These are phyloP conservation scores for Immersiella caudata DNA, from an alignment of 495 filamentous ascomycete species.

Conservation along the genomic window DNA sequence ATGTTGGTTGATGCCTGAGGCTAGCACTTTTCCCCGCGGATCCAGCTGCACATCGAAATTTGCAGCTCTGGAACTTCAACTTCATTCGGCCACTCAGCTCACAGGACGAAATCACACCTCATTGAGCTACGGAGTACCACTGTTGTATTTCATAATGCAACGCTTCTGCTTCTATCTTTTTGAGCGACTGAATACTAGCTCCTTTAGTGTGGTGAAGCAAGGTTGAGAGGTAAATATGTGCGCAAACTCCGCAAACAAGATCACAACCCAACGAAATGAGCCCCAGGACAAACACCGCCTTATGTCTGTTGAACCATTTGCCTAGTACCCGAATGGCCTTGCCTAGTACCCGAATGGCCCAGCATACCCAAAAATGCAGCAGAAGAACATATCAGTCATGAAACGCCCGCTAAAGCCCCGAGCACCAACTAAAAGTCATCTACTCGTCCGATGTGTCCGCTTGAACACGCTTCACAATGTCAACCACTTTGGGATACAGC, in stretches of 20 bases:
- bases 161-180: background rate
- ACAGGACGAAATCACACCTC: too few species aligned
- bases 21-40: constrained; percentile 1
- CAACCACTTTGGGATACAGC: constrained; percentile 69
- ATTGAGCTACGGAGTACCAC: too few species aligned
- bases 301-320: background rate
- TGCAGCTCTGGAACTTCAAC: too few species aligned
- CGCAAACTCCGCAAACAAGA: background rate
- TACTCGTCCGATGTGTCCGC: constrained; percentile 48
- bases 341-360: background rate
- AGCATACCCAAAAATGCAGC: background rate
- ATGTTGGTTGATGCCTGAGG: constrained; percentile 21
- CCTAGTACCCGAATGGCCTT: background rate
- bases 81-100: too few species aligned
- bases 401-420: background rate
- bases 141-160: background rate
- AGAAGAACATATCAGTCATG: background rate
- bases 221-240: too few species aligned
- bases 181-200: background rate
- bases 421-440: background rate
- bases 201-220: background rate
- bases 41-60: background rate
- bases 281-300: background rate
- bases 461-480: constrained; percentile 80
- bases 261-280: background rate